Evolutionary conservation across 2,329 filamentous ascomycete genomes (phyloP).

Genomic region (Paracorniculantispora psalliotae): DNA sequence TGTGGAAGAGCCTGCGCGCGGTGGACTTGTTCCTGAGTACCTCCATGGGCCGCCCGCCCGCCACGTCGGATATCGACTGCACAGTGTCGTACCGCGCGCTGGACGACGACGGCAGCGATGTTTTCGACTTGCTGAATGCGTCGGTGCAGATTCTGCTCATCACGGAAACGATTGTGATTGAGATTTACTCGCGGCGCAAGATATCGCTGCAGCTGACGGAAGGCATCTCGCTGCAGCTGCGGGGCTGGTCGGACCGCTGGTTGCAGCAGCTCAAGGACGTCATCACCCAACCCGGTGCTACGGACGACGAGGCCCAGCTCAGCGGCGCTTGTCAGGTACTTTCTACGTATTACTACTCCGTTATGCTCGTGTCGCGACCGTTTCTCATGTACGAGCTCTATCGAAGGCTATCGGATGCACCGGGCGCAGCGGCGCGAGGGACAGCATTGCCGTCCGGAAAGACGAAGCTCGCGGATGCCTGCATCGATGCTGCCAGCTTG

Average conservation of each 20-base stretch:
- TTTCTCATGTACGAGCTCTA: slow-evolving; percentile 53
- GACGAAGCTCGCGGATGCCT: slow-evolving; percentile 48
- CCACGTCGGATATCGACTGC: slow-evolving; percentile 50
- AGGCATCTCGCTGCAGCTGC: slow-evolving; percentile 47
- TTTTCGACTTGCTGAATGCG: slow-evolving; percentile 43
- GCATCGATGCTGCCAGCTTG: slow-evolving; percentile 49
- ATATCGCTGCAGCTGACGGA: slow-evolving; percentile 49
- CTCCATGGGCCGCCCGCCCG: slow-evolving; percentile 50
- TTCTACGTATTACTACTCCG: slow-evolving; percentile 51
- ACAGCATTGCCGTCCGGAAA: slow-evolving; percentile 35
- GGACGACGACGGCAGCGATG: slow-evolving; percentile 33
- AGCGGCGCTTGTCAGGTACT: slow-evolving; percentile 48
- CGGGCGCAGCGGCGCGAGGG: slow-evolving; percentile 17
- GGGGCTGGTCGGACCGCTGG: slow-evolving; percentile 48
- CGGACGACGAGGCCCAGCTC: slow-evolving; percentile 25
- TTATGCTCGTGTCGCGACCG: slow-evolving; percentile 52
- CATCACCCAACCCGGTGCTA: slow-evolving; percentile 23
- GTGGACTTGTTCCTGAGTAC: slow-evolving; percentile 49
- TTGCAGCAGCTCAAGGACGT: slow-evolving; percentile 39
- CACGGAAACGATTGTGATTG: slow-evolving; percentile 44
- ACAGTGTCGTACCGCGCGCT: slow-evolving; percentile 42
- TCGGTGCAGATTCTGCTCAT: slow-evolving; percentile 50
- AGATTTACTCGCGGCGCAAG: slow-evolving; percentile 50
- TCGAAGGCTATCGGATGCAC: slow-evolving; percentile 36
- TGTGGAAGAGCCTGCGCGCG: slow-evolving; percentile 51